phyloP scores from a whole-genome alignment of 179 eudicot genomes.

The Gypsophila paniculata region DNA sequence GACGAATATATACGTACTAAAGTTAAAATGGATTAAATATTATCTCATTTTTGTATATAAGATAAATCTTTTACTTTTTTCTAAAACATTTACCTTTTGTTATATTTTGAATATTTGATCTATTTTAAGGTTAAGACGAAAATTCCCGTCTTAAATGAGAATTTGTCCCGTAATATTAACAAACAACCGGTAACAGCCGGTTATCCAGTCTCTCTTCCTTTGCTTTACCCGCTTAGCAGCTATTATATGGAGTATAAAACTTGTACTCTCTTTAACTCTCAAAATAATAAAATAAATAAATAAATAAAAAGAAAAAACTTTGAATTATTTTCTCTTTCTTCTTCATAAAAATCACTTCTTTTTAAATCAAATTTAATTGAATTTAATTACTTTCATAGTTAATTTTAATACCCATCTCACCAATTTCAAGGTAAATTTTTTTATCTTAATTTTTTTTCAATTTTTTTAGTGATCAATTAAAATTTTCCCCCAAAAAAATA shows the following conservation, averaged over 20 bases:
- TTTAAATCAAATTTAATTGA: not conserved
- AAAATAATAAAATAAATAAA: not conserved
- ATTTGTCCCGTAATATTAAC: too few relatives aligned
- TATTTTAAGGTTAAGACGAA: too few relatives aligned
- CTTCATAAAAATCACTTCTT: too few relatives aligned
- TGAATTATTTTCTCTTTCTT: too few relatives aligned
- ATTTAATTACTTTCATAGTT: not conserved
- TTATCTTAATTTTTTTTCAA: conserved; percentile 1
- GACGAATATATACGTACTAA: too few relatives aligned
- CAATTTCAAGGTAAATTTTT: conserved; percentile 30
- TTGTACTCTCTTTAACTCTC: not conserved
- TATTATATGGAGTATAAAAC: not conserved
- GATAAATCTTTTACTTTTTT: too few relatives aligned
- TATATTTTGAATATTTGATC: too few relatives aligned
- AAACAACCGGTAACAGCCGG: not conserved
- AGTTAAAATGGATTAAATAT: too few relatives aligned
- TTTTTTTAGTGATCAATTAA: not conserved
- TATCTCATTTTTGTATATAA: too few relatives aligned
- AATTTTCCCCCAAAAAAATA: not conserved
- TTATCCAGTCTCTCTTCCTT: not conserved
- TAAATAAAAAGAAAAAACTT: too few relatives aligned
- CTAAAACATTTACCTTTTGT: too few relatives aligned
- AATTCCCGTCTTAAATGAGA: too few relatives aligned
- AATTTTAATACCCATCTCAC: conserved; percentile 18
- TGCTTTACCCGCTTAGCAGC: not conserved